Conservation (phyloP, 345 rosid genomes). For the Ceriops decandra region DNA sequence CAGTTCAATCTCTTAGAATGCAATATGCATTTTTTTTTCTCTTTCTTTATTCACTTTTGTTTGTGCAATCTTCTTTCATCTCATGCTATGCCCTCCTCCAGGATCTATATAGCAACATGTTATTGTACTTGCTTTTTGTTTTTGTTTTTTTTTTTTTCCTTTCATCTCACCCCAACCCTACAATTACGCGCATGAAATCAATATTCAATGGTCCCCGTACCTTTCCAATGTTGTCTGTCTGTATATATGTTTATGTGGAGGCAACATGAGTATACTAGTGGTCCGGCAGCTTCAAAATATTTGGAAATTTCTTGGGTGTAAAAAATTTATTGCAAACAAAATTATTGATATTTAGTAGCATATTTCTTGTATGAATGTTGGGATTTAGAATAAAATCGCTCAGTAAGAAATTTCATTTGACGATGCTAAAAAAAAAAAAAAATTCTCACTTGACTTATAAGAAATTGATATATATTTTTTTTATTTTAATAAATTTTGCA, state of each 20-base stretch:
- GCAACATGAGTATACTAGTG: constrained; percentile 6
- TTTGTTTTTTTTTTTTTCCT: not conserved
- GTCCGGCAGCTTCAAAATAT: not conserved
- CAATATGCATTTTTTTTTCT: not conserved
- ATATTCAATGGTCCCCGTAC: constrained; percentile 23
- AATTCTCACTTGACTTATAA: too few relatives aligned
- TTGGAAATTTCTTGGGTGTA: too few relatives aligned
- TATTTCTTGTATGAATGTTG: too few relatives aligned
- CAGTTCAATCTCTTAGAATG: not conserved
- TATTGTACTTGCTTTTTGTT: not conserved
- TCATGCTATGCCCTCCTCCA: not conserved
- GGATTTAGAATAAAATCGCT: too few relatives aligned
- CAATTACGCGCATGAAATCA: not conserved
- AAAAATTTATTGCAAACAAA: not conserved
- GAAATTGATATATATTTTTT: too few relatives aligned
- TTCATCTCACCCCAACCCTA: not conserved
- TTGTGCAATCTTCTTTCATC: not conserved
- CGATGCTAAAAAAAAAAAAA: too few relatives aligned
- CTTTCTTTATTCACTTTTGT: not conserved
- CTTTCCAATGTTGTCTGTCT: constrained; percentile 21
- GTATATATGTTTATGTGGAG: constrained; percentile 21
- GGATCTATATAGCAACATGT: not conserved
- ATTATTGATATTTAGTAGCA: too few relatives aligned
- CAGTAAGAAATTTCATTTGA: too few relatives aligned
- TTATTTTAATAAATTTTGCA: too few relatives aligned